Percentiles rank a stretch among this genome's conserved stretches.
These are phyloP conservation scores for Ceratocystis alfenasii DNA, from an alignment of 2,329 filamentous ascomycete genomes.

Conservation along the genomic window DNA sequence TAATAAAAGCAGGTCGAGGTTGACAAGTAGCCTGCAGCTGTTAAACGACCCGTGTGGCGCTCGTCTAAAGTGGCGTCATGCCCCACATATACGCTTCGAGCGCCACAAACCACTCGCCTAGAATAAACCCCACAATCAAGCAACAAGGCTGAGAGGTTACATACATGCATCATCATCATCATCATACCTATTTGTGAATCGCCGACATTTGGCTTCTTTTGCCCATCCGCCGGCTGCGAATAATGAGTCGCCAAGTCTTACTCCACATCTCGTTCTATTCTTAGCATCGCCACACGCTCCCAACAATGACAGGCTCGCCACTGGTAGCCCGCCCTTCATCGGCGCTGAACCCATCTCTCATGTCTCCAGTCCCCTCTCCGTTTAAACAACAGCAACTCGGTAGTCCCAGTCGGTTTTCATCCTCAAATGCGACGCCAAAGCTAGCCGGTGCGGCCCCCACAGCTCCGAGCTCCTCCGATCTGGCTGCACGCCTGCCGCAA, in stretches of 20 bases:
- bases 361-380: conserved; percentile 19
- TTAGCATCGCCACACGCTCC: not conserved
- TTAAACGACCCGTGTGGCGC: too few relatives aligned
- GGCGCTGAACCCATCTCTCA: conserved; percentile 22
- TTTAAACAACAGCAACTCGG: conserved; percentile 25
- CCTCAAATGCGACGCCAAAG: conserved; percentile 25
- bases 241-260: not conserved
- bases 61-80: not conserved
- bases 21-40: too few relatives aligned
- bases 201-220: not conserved
- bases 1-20: too few relatives aligned
- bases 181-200: not conserved
- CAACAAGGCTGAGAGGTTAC: not conserved
- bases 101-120: too few relatives aligned
- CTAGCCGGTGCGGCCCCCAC: not conserved
- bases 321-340: conserved; percentile 30
- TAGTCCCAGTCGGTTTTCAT: conserved; percentile 26
- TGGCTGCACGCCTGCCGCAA: conserved; percentile 16
- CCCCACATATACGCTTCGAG: too few relatives aligned
- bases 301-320: conserved; percentile 32
- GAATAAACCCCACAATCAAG: too few relatives aligned
- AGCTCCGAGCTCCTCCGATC: conserved; percentile 19
- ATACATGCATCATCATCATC: not conserved
- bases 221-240: not conserved
- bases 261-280: not conserved